Percentiles rank a stretch among this genome's conserved stretches.
Conservation (phyloP, 2,329 filamentous ascomycete genomes). For the Fusarium nanum region DNA sequence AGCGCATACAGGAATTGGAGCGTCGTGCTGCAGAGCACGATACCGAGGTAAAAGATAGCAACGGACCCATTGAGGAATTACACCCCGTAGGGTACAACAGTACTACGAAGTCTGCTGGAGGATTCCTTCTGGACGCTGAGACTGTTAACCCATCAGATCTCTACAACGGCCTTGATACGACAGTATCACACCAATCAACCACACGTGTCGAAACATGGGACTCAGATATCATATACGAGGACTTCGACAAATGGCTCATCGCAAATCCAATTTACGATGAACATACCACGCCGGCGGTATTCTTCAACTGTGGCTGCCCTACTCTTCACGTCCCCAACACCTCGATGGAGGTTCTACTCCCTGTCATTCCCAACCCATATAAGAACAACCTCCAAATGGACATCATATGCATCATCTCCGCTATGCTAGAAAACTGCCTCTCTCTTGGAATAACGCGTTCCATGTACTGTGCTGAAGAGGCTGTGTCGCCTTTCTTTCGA, state of each 20-base stretch:
- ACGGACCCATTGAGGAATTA: not conserved
- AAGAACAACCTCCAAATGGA: slow-evolving; percentile 47
- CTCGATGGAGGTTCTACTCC: slow-evolving; percentile 36
- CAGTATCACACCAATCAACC: slow-evolving; percentile 3
- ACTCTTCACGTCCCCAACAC: slow-evolving; percentile 41
- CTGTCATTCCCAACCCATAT: slow-evolving; percentile 41
- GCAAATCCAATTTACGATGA: slow-evolving; percentile 11
- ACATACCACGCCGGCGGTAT: slow-evolving; percentile 16
- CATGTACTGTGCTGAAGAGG: slow-evolving; percentile 45
- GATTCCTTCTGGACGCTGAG: not conserved
- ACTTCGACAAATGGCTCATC: slow-evolving; percentile 36
- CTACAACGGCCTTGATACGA: slow-evolving; percentile 7
- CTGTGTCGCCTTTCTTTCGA: slow-evolving; percentile 43
- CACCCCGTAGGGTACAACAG: not conserved
- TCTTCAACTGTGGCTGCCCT: slow-evolving; percentile 45
- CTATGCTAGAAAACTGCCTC: slow-evolving; percentile 45
- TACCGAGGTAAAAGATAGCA: not conserved
- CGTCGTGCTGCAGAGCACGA: slow-evolving; percentile 31
- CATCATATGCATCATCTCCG: slow-evolving; percentile 40
- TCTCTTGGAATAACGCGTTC: slow-evolving; percentile 41
- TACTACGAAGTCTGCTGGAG: not conserved
- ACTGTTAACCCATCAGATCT: slow-evolving; percentile 39
- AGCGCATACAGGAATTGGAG: slow-evolving; percentile 45
- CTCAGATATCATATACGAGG: slow-evolving; percentile 6
- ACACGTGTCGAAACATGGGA: slow-evolving; percentile 9